Percentiles rank a stretch among this genome's conserved stretches.
These are phyloP conservation scores for Tribonema minus DNA, from an alignment of 108 stramenopile genomes.

Conservation along the genomic window DNA sequence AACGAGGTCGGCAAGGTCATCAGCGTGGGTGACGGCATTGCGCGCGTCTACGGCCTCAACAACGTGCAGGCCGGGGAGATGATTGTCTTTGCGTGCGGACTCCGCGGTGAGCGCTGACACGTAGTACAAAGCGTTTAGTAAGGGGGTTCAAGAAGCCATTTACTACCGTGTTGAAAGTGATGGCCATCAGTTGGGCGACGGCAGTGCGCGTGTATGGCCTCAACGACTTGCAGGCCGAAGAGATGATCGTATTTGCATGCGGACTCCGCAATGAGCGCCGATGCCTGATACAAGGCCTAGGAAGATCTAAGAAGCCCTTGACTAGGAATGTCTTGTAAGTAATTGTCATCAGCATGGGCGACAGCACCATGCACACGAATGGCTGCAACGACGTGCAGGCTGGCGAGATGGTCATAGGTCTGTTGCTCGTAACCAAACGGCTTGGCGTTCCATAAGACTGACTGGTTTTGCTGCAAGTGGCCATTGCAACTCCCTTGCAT, in stretches of 20 bases:
- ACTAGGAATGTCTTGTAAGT: too few species aligned
- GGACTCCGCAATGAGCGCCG: constrained; percentile 23
- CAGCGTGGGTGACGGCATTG: constrained; percentile 99
- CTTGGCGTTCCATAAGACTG: too few species aligned
- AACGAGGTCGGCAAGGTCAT: constrained; percentile 94
- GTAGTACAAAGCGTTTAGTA: too few species aligned
- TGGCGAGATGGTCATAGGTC: background rate
- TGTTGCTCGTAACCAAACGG: background rate
- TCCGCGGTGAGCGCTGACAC: constrained; percentile 20
- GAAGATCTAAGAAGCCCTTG: too few species aligned
- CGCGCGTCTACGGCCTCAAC: constrained; percentile 98
- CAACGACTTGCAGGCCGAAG: constrained; percentile 21
- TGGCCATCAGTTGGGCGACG: too few species aligned
- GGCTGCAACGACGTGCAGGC: background rate
- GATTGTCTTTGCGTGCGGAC: constrained; percentile 43
- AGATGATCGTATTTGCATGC: constrained; percentile 54
- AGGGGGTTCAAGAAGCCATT: too few species aligned
- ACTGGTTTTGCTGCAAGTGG: too few species aligned
- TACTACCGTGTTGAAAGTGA: too few species aligned
- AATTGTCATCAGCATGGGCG: too few species aligned
- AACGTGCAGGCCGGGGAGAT: constrained; percentile 98
- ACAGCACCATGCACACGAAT: background rate
- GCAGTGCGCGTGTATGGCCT: background rate
- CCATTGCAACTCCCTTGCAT: background rate
- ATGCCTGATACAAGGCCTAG: too few species aligned